A percentile compares a stretch with the other conserved stretches of the same genome.
Conservation (phyloP, 148 eudicot genomes). For the Vaccinium darrowii region DNA sequence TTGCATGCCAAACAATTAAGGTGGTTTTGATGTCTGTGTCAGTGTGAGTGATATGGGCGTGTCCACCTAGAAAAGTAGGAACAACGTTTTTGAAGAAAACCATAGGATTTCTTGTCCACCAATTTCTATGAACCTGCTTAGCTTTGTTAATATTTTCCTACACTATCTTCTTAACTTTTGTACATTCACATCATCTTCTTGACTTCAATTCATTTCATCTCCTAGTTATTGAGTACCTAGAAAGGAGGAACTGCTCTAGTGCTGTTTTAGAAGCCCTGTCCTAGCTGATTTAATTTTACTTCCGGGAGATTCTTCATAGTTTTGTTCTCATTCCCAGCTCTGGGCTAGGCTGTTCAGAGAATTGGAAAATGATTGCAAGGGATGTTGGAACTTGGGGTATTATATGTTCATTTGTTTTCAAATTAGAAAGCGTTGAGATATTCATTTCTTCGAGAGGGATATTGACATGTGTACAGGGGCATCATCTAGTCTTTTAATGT, state of each 20-base stretch:
- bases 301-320: not conserved
- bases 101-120: not conserved
- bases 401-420: not conserved
- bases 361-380: not conserved
- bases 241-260: not conserved
- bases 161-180: not conserved
- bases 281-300: constrained; percentile 6
- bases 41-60: not conserved
- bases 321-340: not conserved
- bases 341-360: not conserved
- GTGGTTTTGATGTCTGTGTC: not conserved
- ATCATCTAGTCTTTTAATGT: not conserved
- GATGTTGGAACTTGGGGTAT: constrained; percentile 3
- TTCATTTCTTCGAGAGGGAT: not conserved
- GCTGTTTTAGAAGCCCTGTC: constrained; percentile 1
- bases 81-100: not conserved
- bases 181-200: not conserved
- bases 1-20: not conserved
- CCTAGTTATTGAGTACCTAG: not conserved
- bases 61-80: constrained; percentile 5
- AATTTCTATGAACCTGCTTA: not conserved
- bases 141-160: not conserved
- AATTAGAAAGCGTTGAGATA: not conserved
- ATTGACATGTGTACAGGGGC: not conserved
- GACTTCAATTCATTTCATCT: not conserved